These are phyloP conservation scores for Yarrowia alimentaria DNA, from an alignment of 805 yeast species.

Conservation along the genomic window DNA sequence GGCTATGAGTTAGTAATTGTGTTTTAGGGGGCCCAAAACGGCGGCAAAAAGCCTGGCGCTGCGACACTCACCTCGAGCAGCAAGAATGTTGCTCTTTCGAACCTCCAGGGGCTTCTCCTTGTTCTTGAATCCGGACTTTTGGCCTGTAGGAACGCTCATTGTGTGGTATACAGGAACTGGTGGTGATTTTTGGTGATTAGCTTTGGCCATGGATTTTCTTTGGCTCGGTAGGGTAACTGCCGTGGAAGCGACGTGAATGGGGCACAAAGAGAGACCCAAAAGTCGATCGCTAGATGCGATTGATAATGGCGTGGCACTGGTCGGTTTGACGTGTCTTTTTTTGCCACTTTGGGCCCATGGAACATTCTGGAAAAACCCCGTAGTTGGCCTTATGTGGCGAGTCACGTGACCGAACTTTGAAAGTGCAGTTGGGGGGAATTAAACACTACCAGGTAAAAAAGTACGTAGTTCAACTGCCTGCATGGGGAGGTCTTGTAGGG, in stretches of 20 bases:
- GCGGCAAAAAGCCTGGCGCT: too few relatives aligned
- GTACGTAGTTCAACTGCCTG: slow-evolving; percentile 15
- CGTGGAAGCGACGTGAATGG: not conserved
- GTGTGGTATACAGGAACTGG: slow-evolving; percentile 30
- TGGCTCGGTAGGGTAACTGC: slow-evolving; percentile 23
- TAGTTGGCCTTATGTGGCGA: not conserved
- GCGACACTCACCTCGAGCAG: slow-evolving; percentile 61
- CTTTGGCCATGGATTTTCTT: slow-evolving; percentile 28
- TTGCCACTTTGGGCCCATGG: not conserved
- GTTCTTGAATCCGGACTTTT: slow-evolving; percentile 57
- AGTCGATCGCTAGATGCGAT: too few relatives aligned
- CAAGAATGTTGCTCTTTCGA: slow-evolving; percentile 80
- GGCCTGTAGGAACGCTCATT: slow-evolving; percentile 27
- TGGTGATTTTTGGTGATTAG: slow-evolving; percentile 41
- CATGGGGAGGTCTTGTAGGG: too few relatives aligned
- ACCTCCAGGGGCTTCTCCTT: slow-evolving; percentile 95
- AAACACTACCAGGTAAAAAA: too few relatives aligned
- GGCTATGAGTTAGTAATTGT: slow-evolving; percentile 47
- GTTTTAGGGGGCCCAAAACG: too few relatives aligned
- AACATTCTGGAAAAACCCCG: slow-evolving; percentile 17
- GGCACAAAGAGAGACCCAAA: too few relatives aligned
- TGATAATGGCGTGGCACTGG: too few relatives aligned
- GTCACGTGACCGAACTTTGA: slow-evolving; percentile 11
- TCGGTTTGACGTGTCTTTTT: too few relatives aligned
- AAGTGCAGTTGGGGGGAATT: too few relatives aligned